Evolutionary conservation across 306 rosid genomes (phyloP).

Genomic region (Pyrus betulifolia): DNA sequence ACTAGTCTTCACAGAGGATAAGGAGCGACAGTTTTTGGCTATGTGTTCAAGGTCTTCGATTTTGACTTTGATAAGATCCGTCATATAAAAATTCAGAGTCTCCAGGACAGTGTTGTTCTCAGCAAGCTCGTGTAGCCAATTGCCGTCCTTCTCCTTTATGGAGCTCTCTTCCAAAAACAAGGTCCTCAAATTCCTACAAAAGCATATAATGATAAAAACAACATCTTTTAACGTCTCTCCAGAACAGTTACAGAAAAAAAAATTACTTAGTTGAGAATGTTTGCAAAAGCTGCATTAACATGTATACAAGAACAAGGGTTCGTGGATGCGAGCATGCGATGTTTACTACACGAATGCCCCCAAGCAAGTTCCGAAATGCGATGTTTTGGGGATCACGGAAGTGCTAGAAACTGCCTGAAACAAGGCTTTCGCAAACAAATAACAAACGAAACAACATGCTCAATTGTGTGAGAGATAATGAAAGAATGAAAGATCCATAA

Average conservation of each 20-base stretch:
- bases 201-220: background rate
- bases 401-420: background rate
- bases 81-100: conserved; percentile 75
- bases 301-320: background rate
- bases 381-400: background rate
- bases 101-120: conserved; percentile 75
- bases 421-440: background rate
- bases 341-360: background rate
- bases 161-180: conserved; percentile 82
- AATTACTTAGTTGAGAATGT: no score
- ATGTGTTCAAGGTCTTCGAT: conserved; percentile 76
- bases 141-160: conserved; percentile 58
- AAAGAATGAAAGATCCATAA: background rate
- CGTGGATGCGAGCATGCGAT: background rate
- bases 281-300: no score
- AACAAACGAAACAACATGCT: background rate
- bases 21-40: conserved; percentile 70
- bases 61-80: conserved; percentile 48
- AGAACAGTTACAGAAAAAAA: background rate
- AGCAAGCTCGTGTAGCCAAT: conserved; percentile 88
- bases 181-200: conserved; percentile 57
- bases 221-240: background rate
- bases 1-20: conserved; percentile 64
- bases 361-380: background rate
- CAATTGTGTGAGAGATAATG: background rate